Conservation (phyloP, 768 basidiomycete genomes). For the Rhodotorula kratochvilovae region DNA sequence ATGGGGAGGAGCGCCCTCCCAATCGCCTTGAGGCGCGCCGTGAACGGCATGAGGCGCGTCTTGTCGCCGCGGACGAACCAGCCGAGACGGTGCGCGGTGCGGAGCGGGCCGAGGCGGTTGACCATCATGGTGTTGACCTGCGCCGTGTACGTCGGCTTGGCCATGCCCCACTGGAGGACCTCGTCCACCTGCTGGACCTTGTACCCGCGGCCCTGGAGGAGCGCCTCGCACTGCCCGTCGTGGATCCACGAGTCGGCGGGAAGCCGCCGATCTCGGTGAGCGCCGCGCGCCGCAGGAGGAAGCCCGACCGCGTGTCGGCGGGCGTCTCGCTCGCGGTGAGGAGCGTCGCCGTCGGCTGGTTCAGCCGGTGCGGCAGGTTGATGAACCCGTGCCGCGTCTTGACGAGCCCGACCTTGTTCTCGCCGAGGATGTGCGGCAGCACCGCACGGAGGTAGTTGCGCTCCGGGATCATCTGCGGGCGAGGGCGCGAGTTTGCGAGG, state of each 20-base stretch:
- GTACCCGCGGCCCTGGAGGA: constrained; percentile 41
- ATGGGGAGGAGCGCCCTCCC: constrained; percentile 29
- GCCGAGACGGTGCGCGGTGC: constrained; percentile 30
- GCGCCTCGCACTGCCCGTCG: constrained; percentile 39
- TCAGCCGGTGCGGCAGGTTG: constrained; percentile 41
- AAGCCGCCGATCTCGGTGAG: constrained; percentile 43
- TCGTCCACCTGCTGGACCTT: constrained; percentile 37
- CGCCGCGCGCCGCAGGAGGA: constrained; percentile 40
- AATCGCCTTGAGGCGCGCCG: constrained; percentile 19
- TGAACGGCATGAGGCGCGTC: constrained; percentile 36
- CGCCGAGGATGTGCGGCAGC: constrained; percentile 37
- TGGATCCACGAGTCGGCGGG: constrained; percentile 40
- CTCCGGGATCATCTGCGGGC: constrained; percentile 38
- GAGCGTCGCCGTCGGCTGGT: constrained; percentile 36
- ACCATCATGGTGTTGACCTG: constrained; percentile 37
- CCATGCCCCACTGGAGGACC: constrained; percentile 40
- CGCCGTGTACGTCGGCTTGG: constrained; percentile 29
- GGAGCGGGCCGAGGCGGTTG: constrained; percentile 35
- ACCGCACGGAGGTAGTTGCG: constrained; percentile 40
- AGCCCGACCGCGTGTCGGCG: constrained; percentile 40
- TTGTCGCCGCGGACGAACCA: constrained; percentile 32
- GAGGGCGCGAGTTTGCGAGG: not conserved
- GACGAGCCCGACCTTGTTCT: constrained; percentile 39
- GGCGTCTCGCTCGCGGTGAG: constrained; percentile 36
- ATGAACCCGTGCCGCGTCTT: constrained; percentile 41